A percentile compares a stretch with the other conserved stretches of the same genome.
phyloP scores from a whole-genome alignment of 352 stramenopile species.

The Peronospora destructor region DNA sequence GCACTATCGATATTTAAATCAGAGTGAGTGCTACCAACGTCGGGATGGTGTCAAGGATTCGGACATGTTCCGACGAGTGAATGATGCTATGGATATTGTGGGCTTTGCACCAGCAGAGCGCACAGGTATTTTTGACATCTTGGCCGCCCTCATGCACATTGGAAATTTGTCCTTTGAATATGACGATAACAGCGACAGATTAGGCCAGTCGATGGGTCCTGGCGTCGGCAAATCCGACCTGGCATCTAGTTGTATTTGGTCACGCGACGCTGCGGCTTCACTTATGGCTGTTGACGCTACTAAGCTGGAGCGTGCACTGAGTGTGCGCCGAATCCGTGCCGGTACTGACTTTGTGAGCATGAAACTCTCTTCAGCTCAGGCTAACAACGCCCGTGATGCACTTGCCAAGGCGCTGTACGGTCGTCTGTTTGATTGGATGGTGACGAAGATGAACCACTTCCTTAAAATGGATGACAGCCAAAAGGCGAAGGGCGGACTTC shows the following conservation, averaged over 20 bases:
- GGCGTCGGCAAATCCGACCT: constrained; percentile 35
- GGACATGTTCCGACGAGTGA: constrained; percentile 74
- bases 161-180: constrained; percentile 85
- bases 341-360: constrained; percentile 82
- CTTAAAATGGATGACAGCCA: constrained; percentile 74
- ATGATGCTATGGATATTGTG: constrained; percentile 76
- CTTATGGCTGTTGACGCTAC: constrained; percentile 67
- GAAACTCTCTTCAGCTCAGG: constrained; percentile 73
- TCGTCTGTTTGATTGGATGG: constrained; percentile 88
- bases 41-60: constrained; percentile 68
- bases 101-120: constrained; percentile 74
- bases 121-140: constrained; percentile 70
- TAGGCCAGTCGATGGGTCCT: constrained; percentile 33
- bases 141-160: constrained; percentile 85
- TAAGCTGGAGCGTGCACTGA: constrained; percentile 68
- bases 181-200: constrained; percentile 53
- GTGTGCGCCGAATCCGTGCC: constrained; percentile 71
- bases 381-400: constrained; percentile 76
- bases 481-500: constrained; percentile 43
- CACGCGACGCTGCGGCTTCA: constrained; percentile 53
- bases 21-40: constrained; percentile 79
- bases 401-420: constrained; percentile 84
- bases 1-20: constrained; percentile 79
- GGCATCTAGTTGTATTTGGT: constrained; percentile 56
- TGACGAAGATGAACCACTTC: constrained; percentile 81